Evolutionary conservation across 208 protist genomes (phyloP).

Genomic region (Crithidia fasciculata): DNA sequence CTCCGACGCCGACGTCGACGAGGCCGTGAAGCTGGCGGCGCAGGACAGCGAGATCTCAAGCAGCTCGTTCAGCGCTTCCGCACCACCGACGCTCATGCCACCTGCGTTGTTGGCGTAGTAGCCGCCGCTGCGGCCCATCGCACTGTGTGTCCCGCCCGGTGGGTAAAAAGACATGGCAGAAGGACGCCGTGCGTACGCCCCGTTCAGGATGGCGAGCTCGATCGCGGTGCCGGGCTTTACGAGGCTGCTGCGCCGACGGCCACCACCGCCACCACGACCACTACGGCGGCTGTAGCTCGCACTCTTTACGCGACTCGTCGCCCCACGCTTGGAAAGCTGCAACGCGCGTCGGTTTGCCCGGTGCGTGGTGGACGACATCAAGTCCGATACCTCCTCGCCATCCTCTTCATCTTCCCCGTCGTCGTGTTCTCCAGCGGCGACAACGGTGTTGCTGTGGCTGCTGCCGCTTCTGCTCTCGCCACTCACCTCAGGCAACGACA

Average conservation of each 20-base stretch:
- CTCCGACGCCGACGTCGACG: constrained; percentile 20
- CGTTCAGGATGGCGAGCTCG: constrained; percentile 17
- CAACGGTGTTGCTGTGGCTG: background rate
- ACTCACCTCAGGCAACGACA: constrained; percentile 7
- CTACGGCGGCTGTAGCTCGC: constrained; percentile 3
- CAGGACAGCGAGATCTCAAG: constrained; percentile 33
- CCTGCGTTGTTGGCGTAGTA: background rate
- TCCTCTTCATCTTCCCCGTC: background rate
- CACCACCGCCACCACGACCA: background rate
- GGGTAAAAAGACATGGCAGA: constrained; percentile 1
- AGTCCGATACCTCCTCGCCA: background rate
- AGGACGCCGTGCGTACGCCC: constrained; percentile 4
- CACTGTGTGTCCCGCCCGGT: background rate
- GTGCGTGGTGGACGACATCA: constrained; percentile 3
- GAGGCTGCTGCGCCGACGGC: constrained; percentile 4
- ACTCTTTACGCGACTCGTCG: background rate
- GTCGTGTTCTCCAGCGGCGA: background rate
- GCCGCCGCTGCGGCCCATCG: background rate
- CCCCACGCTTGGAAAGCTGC: constrained; percentile 3
- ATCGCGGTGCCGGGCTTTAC: constrained; percentile 29
- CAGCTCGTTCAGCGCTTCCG: constrained; percentile 3
- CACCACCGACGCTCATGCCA: background rate
- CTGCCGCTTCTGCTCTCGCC: constrained; percentile 4
- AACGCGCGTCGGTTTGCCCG: background rate
- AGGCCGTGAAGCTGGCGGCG: constrained; percentile 31